A percentile compares a stretch with the other conserved stretches of the same genome.
phyloP scores from a whole-genome alignment of 495 filamentous ascomycete genomes.

The Aspergillus heteromorphus region DNA sequence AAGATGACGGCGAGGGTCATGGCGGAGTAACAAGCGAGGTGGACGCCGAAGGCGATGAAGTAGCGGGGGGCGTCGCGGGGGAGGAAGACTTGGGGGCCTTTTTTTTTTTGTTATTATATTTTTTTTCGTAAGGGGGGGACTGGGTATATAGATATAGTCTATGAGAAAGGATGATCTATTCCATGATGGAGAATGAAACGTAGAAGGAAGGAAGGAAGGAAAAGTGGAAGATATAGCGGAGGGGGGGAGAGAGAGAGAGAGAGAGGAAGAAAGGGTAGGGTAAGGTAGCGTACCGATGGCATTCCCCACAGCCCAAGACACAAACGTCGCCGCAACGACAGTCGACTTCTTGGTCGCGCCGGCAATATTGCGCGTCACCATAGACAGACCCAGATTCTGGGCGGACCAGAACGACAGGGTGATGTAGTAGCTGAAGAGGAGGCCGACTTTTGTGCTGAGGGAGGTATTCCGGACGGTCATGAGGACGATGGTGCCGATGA shows the following conservation, averaged over 20 bases:
- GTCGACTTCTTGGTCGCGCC: constrained; percentile 64
- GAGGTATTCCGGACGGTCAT: constrained; percentile 54
- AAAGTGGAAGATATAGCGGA: too few species aligned
- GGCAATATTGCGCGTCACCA: constrained; percentile 61
- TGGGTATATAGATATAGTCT: neutral
- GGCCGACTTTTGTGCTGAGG: constrained; percentile 41
- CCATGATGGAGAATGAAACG: too few species aligned
- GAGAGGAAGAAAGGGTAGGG: neutral
- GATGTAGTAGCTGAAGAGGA: constrained; percentile 59
- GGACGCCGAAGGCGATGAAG: constrained; percentile 39
- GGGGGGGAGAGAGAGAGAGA: too few species aligned
- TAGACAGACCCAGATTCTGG: constrained; percentile 53
- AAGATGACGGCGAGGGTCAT: constrained; percentile 32
- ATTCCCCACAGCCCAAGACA: constrained; percentile 41
- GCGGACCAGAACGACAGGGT: constrained; percentile 53
- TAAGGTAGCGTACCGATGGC: constrained; percentile 27
- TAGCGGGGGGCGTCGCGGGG: constrained; percentile 33
- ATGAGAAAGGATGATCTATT: too few species aligned
- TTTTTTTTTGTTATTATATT: neutral
- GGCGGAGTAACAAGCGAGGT: constrained; percentile 37
- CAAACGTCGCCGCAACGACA: constrained; percentile 40
- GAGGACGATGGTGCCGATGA: constrained; percentile 59
- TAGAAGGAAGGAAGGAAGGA: neutral
- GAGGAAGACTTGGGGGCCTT: constrained; percentile 45
- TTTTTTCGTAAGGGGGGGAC: too few species aligned